Base-by-base conservation (phyloP, 2,329 filamentous ascomycete species). In the Claviceps cyperi region DNA sequence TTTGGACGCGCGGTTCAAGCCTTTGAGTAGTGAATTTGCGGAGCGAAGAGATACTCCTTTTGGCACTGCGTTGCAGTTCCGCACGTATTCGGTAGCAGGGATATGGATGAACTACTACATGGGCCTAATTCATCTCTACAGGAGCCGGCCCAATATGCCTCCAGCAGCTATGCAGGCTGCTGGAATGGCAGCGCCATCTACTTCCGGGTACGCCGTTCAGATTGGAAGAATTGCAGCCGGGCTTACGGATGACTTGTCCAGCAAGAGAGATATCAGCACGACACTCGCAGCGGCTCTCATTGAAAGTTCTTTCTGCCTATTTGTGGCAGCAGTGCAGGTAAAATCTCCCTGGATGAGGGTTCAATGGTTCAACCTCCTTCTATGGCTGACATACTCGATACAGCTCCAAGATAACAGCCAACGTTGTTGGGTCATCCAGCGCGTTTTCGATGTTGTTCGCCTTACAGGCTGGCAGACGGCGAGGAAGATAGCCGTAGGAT, bases 41-140 rank as follows among this genome's bases (percentile, higher is more conserved):
- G 80, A 48, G 73, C 80, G 46, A 64, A 77, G 54, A 83, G 63
- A 68, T 22, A 65, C 88, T 1, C 88, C 91, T 0, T 98, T 96
- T 60, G 91, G 92, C 0, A 77, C 80, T 2, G 84, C 86, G 0
- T 69, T 89, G 6, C 81, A 88, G 55, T 96, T 94, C 62, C 79
- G 86, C 32, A 91, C 86, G 2, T 91, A 88, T 63, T 83, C 84
- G n/a, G 84, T 97, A 54, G 86, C 86, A 2, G 84, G 86, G 36
- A 74, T 96, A 21, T 95, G 89, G 87, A 81, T 86, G 61, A 84
- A 90, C 55, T 90, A 86, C 63, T 85, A 94, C 65, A 86, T 91
- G 73, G 83, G 83, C 0, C 75, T 88, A 45, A 91, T 97, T 51
- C 76, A 90, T 49, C 75, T 92, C n/a, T 73, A 91, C 52, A 78